Conservation (phyloP, 2,329 filamentous ascomycete genomes). For the Purpureocillium takamizusanense region DNA sequence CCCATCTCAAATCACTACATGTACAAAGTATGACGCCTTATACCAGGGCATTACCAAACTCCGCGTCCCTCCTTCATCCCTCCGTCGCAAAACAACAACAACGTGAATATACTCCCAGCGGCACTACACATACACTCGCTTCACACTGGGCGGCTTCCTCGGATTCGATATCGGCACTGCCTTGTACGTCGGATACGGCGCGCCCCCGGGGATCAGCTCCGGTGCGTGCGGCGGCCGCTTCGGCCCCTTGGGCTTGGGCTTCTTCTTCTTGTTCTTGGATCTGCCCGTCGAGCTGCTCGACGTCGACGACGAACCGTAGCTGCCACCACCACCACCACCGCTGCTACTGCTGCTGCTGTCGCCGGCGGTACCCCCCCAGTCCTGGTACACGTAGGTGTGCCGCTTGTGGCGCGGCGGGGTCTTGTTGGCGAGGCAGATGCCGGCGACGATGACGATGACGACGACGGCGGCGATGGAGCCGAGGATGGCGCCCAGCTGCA, state of each 20-base stretch:
- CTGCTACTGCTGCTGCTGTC: too few relatives aligned
- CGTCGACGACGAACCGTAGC: not conserved
- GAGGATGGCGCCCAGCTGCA: slow-evolving; percentile 31
- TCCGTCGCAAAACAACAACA: too few relatives aligned
- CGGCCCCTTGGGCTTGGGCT: not conserved
- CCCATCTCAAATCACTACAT: too few relatives aligned
- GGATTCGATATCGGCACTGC: slow-evolving; percentile 24
- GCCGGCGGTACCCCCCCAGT: not conserved
- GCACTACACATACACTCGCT: not conserved
- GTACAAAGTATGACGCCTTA: too few relatives aligned
- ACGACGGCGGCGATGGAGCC: slow-evolving; percentile 28
- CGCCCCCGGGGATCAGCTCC: slow-evolving; percentile 22
- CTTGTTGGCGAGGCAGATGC: slow-evolving; percentile 16
- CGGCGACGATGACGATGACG: slow-evolving; percentile 21
- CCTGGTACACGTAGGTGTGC: not conserved
- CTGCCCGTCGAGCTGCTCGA: not conserved
- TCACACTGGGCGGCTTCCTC: slow-evolving; percentile 7
- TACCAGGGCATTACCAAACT: too few relatives aligned
- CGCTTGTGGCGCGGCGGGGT: not conserved
- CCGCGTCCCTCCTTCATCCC: too few relatives aligned
- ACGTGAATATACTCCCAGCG: too few relatives aligned
- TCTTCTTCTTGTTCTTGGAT: too few relatives aligned
- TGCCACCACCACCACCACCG: not conserved
- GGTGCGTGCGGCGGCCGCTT: slow-evolving; percentile 10
- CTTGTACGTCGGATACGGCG: slow-evolving; percentile 21